Percentiles rank a stretch among this genome's conserved stretches.
Evolutionary conservation across 75 land plant genomes (phyloP).

Genomic region (Cryptomeria japonica): DNA sequence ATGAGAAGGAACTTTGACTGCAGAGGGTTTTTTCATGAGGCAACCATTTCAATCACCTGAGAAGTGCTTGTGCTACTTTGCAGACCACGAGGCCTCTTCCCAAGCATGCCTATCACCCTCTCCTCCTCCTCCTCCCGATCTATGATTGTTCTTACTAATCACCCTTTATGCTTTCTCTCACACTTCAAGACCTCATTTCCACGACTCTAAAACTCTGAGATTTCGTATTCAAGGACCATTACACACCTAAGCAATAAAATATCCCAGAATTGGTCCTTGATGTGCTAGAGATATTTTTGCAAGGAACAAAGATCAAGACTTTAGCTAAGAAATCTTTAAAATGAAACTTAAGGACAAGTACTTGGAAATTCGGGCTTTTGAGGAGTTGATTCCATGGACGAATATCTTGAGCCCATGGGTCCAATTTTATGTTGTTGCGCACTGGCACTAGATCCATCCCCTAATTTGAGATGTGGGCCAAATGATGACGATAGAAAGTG

Average conservation of each 20-base stretch:
- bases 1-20: background rate
- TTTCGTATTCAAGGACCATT: background rate
- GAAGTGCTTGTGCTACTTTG: background rate
- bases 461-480: background rate
- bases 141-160: background rate
- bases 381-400: background rate
- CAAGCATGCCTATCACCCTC: background rate
- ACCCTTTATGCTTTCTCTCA: background rate
- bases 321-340: background rate
- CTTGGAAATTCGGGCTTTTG: background rate
- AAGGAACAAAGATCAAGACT: background rate
- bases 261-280: background rate
- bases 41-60: background rate
- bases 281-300: background rate
- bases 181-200: background rate
- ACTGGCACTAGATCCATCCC: background rate
- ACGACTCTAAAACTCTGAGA: background rate
- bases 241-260: background rate
- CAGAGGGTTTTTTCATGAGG: background rate
- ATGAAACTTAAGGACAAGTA: background rate
- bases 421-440: background rate
- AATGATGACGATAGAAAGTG: background rate
- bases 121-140: background rate
- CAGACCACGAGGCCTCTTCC: background rate
- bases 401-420: background rate